These are phyloP conservation scores for Aspergillus wentii DNA, from an alignment of 495 filamentous ascomycete species.

Conservation along the genomic window DNA sequence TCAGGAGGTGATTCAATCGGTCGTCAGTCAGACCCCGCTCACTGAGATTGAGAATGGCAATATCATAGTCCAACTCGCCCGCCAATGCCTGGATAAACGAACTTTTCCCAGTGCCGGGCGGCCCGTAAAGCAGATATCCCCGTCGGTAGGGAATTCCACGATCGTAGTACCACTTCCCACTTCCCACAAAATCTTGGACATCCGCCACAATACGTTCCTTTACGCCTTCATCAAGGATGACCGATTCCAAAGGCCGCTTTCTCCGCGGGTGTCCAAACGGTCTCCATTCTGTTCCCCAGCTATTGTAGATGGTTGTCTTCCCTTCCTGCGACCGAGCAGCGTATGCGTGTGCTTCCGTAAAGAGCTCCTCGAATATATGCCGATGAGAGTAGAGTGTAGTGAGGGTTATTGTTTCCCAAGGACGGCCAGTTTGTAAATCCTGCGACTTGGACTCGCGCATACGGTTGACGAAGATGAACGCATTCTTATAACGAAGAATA, in stretches of 20 bases:
- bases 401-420: conserved; percentile 90
- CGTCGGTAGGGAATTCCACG: conserved; percentile 92
- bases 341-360: conserved; percentile 76
- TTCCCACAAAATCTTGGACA: conserved; percentile 74
- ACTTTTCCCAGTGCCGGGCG: conserved; percentile 91
- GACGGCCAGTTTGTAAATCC: conserved; percentile 70
- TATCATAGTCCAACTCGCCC: conserved; percentile 86
- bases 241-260: conserved; percentile 83
- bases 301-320: conserved; percentile 90
- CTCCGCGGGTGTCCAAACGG: conserved; percentile 82
- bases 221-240: conserved; percentile 80
- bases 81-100: conserved; percentile 95
- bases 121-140: conserved; percentile 90
- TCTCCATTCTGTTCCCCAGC: conserved; percentile 73
- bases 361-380: conserved; percentile 79
- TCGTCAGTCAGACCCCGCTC: conserved; percentile 93
- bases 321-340: conserved; percentile 75
- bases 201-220: conserved; percentile 83
- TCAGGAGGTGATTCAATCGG: conserved; percentile 79
- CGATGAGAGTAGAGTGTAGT: conserved; percentile 88
- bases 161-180: conserved; percentile 85
- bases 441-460: conserved; percentile 71
- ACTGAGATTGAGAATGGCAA: conserved; percentile 89
- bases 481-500: conserved; percentile 76
- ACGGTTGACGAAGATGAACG: conserved; percentile 80